Conservation (phyloP, 306 rosid species). For the Sicyos baderoa region DNA sequence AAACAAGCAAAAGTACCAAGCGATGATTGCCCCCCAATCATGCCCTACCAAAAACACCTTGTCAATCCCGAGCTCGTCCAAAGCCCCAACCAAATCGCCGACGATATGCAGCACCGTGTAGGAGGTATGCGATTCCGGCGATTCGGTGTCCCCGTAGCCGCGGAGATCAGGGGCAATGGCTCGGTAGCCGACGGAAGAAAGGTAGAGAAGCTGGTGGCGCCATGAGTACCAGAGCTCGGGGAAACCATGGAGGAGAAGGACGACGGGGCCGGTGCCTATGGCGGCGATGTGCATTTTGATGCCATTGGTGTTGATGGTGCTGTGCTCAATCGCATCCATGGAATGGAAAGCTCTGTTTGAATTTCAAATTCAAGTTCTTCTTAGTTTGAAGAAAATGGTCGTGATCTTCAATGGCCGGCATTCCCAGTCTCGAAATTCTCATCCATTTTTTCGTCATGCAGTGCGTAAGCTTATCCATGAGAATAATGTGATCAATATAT, state of each 20-base stretch:
- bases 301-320: slow-evolving; percentile 43
- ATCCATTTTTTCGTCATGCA: background rate
- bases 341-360: slow-evolving; percentile 18
- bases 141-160: slow-evolving; percentile 53
- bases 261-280: slow-evolving; percentile 53
- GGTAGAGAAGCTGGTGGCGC: slow-evolving; percentile 65
- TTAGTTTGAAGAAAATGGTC: background rate
- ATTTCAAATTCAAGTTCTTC: background rate
- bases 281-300: slow-evolving; percentile 63
- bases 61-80: slow-evolving; percentile 20
- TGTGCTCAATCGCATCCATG: slow-evolving; percentile 61
- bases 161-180: slow-evolving; percentile 37
- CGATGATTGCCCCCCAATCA: slow-evolving; percentile 1
- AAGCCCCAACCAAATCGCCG: slow-evolving; percentile 26
- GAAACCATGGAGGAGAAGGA: slow-evolving; percentile 34
- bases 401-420: background rate
- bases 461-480: background rate
- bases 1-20: slow-evolving; percentile 5
- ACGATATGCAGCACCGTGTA: slow-evolving; percentile 36
- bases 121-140: slow-evolving; percentile 39
- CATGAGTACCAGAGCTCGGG: slow-evolving; percentile 13
- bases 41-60: slow-evolving; percentile 51
- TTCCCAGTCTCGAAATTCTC: background rate
- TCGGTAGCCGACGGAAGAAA: slow-evolving; percentile 56
- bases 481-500: too few relatives aligned